Conservation (phyloP, 2,329 filamentous ascomycete species). For the Nannizzia gypsea region DNA sequence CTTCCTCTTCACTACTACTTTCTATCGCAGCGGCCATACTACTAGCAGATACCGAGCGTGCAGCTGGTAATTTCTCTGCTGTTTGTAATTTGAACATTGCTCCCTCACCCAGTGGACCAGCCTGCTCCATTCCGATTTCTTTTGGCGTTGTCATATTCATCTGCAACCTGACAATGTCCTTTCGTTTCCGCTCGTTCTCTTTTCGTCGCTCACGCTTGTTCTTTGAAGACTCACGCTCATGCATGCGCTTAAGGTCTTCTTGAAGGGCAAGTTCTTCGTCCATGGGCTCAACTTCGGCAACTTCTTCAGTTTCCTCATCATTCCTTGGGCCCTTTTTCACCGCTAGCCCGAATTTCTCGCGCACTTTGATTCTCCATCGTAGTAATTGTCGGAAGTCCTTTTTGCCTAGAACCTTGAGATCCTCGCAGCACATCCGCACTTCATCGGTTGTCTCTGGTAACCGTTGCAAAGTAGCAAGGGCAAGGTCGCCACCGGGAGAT, state of each 20-base stretch:
- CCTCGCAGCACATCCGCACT: conserved; percentile 63
- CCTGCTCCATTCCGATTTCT: conserved; percentile 87
- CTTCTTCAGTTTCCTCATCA: conserved; percentile 52
- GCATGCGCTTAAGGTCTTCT: conserved; percentile 70
- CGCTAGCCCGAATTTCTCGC: conserved; percentile 80
- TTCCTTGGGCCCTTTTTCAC: conserved; percentile 52
- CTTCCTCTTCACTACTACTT: conserved; percentile 49
- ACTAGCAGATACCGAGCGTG: conserved; percentile 59
- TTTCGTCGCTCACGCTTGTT: conserved; percentile 74
- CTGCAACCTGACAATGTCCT: conserved; percentile 91
- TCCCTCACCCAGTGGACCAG: conserved; percentile 64
- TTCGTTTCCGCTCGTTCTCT: conserved; percentile 89
- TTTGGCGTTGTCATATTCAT: conserved; percentile 93
- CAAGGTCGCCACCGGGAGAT: conserved; percentile 68
- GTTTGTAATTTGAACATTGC: conserved; percentile 77
- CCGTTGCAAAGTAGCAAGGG: conserved; percentile 71
- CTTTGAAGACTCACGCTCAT: conserved; percentile 62
- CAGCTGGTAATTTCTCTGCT: conserved; percentile 62
- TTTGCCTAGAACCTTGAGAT: conserved; percentile 80
- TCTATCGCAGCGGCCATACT: conserved; percentile 58
- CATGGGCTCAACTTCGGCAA: conserved; percentile 76
- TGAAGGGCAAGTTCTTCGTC: conserved; percentile 88
- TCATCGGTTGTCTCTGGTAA: conserved; percentile 78
- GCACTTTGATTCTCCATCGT: conserved; percentile 77
- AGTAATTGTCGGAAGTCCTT: conserved; percentile 89